Evolutionary conservation across 116 monocot genomes (phyloP), one percentile per base, ranked within the genome.

Genomic region (Trichopus zeylanicus): DNA sequence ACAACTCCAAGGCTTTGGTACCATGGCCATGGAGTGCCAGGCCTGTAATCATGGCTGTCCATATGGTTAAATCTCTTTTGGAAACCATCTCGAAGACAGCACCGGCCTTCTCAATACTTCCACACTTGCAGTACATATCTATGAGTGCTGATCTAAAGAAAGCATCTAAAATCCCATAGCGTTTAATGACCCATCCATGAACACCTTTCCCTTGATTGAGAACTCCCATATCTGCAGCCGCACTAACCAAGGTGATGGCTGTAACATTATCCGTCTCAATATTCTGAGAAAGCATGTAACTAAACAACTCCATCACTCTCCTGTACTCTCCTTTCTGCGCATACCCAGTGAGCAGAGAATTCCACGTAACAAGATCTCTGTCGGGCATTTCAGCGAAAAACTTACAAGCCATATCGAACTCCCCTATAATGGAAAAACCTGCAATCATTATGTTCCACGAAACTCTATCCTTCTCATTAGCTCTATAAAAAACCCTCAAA

Each of bases 401-500:
- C 13, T 31, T 29, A 5, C n/a, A 54, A 29, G 84, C 89, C 16
- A 51, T 1, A 34, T 72, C 75, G 46, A 81, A 29, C 42, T 75
- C 48, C 11, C 84, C 89, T 29, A 56, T 30, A 28, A 39, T 59
- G 15, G 63, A 65, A 65, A 75, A 75, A 3, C 89, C 81, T 0
- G 65, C 47, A n/a, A 89, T 62, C 57, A 89, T 74, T 12, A 67
- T 81, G 59, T 89, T 89, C 89, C 84, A 81, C 5, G 81, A 84
- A 19, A 81, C 28, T 1, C 6, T 31, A 70, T 84, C 84, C 60
- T 51, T 80, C 38, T 68, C 65, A 53, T 49, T 29, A 28, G 78
- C 26, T 32, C 62, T 47, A 8, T 67, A 53, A 64, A 89, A 89
- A 30, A 78, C 26, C 25, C 46, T 63, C 53, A 28, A 28, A 26